phyloP scores from a whole-genome alignment of 2,329 filamentous ascomycete species.

The Canariomyces notabilis region DNA sequence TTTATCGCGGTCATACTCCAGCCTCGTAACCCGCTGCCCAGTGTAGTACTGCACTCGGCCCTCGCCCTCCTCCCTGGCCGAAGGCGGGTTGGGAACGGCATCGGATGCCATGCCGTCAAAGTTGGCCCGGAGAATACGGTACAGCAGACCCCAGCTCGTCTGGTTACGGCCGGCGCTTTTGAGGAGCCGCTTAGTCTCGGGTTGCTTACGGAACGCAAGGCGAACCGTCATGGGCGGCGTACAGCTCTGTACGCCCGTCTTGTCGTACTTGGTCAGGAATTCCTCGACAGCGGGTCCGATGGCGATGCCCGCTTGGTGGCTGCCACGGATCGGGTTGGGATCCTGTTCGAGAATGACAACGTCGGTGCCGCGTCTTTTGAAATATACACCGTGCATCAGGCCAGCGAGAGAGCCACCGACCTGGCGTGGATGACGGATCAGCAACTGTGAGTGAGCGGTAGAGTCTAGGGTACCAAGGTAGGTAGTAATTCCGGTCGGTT shows the following conservation, averaged over 20 bases:
- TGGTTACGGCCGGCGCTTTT: constrained; percentile 29
- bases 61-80: constrained; percentile 13
- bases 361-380: constrained; percentile 32
- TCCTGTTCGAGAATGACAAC: constrained; percentile 37
- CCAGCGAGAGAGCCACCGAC: constrained; percentile 35
- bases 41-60: constrained; percentile 22
- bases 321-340: constrained; percentile 31
- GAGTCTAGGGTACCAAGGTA: too few species aligned
- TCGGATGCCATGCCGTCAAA: constrained; percentile 33
- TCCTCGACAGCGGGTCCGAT: constrained; percentile 31
- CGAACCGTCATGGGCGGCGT: constrained; percentile 9
- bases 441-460: too few species aligned
- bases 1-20: constrained; percentile 15
- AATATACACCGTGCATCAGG: constrained; percentile 30
- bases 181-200: constrained; percentile 5
- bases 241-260: constrained; percentile 22
- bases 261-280: constrained; percentile 33
- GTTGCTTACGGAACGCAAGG: constrained; percentile 17
- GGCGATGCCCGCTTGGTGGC: constrained; percentile 38
- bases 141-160: constrained; percentile 39
- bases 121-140: constrained; percentile 36
- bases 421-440: too few species aligned
- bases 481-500: too few species aligned
- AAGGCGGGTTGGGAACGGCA: constrained; percentile 23
- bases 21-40: constrained; percentile 21